These are phyloP conservation scores for Tagetes erecta DNA, from an alignment of 129 eudicot genomes.

Conservation along the genomic window DNA sequence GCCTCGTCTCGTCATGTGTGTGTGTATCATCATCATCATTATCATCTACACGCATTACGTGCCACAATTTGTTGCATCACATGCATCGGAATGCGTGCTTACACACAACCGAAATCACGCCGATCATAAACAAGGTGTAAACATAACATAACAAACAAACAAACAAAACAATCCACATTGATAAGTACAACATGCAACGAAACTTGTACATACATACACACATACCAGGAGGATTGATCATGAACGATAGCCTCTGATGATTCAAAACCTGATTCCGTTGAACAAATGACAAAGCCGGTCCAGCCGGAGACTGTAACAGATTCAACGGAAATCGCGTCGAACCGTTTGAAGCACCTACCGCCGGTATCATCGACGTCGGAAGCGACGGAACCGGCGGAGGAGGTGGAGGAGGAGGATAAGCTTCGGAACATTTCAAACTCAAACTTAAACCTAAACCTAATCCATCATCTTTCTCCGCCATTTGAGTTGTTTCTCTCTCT, in stretches of 20 bases:
- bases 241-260: conserved; percentile 37
- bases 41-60: neutral
- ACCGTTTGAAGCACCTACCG: neutral
- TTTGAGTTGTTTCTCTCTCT: conserved; percentile 31
- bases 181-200: conserved; percentile 16
- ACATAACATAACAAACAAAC: no score
- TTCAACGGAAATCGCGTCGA: conserved; percentile 38
- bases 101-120: conserved; percentile 19
- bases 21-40: neutral
- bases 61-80: neutral
- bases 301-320: conserved; percentile 42
- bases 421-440: conserved; percentile 52
- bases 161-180: neutral
- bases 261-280: conserved; percentile 32
- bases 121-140: neutral
- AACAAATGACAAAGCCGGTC: conserved; percentile 36
- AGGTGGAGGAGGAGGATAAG: conserved; percentile 37
- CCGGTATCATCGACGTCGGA: conserved; percentile 16
- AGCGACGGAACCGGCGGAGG: conserved; percentile 32
- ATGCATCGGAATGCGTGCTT: conserved; percentile 13
- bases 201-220: conserved; percentile 21
- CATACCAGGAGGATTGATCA: conserved; percentile 18
- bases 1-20: conserved; percentile 5
- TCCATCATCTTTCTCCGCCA: conserved; percentile 58
- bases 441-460: conserved; percentile 48